Base-by-base conservation (phyloP, 495 filamentous ascomycete genomes). In the Tuber calosporum region DNA sequence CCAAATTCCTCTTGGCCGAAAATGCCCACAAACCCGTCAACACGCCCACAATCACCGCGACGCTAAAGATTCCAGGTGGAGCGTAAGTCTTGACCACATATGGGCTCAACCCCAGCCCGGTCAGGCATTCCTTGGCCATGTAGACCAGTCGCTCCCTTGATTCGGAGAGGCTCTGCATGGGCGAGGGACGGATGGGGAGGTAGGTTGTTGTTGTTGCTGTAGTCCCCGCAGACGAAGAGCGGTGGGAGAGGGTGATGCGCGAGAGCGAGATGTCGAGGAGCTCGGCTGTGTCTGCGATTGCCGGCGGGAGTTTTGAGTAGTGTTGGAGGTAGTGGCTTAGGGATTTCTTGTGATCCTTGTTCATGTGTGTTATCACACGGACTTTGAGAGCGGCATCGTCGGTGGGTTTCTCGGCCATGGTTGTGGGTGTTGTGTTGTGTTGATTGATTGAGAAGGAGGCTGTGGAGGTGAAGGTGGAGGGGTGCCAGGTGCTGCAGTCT, bases 311-410 rank as follows among this genome's bases (percentile, higher is more conserved):
- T 1, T 82, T 69, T 76, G 78, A 79, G 84, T 87, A 90, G 81
- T 89, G 84, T 78, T 87, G 85, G 1, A 91, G 84, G 81, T 90
- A 93, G 73, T 88, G 84, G 72, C 83, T 81, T 45, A 93, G 82
- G 9, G 88, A 89, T 74, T 88, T 86, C 75, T 84, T 83, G 81
- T 93, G 91, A 83, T 92, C 87, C 39, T 82, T 82, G 81, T 93
- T 93, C 89, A 93, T 91, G 83, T 93, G 91, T 36, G 83, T 86
- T 81, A 91, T 87, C 79, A 93, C 89, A 73, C 90, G 89, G 39
- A 84, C 73, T 75, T 88, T 88, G 69, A 81, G 77, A 8, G 85
- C 85, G 22, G 79, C 82, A 17, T 86, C 85, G 40, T 72, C 17
- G 68, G 71, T 48, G 66, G 70, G 39, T 1, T 34, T 40, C 26